These are phyloP conservation scores for Moricandia moricandioides DNA, from an alignment of 345 rosid species.

Conservation along the genomic window DNA sequence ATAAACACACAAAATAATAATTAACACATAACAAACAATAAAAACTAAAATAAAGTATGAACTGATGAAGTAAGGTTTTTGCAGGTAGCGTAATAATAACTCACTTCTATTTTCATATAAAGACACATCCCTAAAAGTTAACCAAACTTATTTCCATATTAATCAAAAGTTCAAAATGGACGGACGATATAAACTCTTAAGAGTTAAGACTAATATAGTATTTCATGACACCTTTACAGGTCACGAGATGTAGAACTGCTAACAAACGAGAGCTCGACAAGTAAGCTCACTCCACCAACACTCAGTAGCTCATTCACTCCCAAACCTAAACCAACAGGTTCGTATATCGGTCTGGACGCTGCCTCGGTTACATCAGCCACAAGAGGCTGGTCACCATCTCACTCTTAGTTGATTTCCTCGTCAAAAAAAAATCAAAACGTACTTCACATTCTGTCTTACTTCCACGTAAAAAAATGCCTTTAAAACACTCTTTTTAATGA, in stretches of 20 bases:
- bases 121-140: not conserved
- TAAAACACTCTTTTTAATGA: not conserved
- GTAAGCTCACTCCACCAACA: not conserved
- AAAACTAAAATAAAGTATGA: not conserved
- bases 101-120: not conserved
- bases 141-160: not conserved
- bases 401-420: not conserved
- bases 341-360: not conserved
- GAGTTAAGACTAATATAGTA: not conserved
- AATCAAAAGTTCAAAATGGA: slow-evolving; percentile 3
- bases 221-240: not conserved
- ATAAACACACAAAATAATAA: not conserved
- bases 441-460: not conserved
- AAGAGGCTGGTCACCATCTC: not conserved
- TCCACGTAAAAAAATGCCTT: not conserved
- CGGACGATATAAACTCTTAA: slow-evolving; percentile 6
- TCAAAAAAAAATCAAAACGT: not conserved
- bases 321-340: not conserved
- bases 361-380: not conserved
- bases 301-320: not conserved
- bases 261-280: not conserved
- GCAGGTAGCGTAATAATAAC: not conserved
- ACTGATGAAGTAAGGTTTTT: not conserved
- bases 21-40: not conserved
- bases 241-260: not conserved